Evolutionary conservation across 2,329 filamentous ascomycete genomes (phyloP).

Genomic region (Hymenotorrendiella dingleyae): DNA sequence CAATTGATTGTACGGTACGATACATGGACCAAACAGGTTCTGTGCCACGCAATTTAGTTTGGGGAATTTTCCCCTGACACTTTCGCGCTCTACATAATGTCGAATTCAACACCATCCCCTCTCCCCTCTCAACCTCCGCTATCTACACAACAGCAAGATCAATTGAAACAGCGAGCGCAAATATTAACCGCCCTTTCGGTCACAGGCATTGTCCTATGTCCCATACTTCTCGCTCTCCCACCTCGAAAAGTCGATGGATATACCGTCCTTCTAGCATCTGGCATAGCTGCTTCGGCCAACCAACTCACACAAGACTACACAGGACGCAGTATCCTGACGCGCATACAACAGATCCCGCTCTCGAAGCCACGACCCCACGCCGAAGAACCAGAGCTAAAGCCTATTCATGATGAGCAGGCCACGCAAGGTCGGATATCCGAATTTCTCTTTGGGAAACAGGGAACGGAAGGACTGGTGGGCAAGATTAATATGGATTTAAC

Average conservation of each 20-base stretch:
- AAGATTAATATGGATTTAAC: neutral
- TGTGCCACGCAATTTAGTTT: no score
- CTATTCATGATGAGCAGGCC: neutral
- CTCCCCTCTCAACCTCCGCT: neutral
- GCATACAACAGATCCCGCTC: conserved; percentile 1
- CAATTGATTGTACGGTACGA: no score
- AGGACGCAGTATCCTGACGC: conserved; percentile 20
- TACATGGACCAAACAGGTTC: no score
- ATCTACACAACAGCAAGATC: neutral
- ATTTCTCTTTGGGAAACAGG: neutral
- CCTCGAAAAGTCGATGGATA: conserved; percentile 58
- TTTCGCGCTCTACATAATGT: neutral
- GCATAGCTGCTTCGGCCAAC: conserved; percentile 28
- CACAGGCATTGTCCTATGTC: conserved; percentile 44
- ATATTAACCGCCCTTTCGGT: conserved; percentile 32
- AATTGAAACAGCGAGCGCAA: no score
- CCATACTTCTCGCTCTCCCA: conserved; percentile 48
- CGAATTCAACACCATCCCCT: neutral
- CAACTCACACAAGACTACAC: conserved; percentile 27
- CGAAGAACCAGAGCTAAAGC: neutral
- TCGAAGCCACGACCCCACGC: neutral
- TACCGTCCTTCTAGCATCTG: conserved; percentile 46
- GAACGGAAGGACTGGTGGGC: neutral
- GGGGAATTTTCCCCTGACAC: no score
- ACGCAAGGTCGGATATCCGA: neutral